Evolutionary conservation across 176 grass and related monocot species (phyloP).

Genomic region (Rhipidocladum racemiflorum): DNA sequence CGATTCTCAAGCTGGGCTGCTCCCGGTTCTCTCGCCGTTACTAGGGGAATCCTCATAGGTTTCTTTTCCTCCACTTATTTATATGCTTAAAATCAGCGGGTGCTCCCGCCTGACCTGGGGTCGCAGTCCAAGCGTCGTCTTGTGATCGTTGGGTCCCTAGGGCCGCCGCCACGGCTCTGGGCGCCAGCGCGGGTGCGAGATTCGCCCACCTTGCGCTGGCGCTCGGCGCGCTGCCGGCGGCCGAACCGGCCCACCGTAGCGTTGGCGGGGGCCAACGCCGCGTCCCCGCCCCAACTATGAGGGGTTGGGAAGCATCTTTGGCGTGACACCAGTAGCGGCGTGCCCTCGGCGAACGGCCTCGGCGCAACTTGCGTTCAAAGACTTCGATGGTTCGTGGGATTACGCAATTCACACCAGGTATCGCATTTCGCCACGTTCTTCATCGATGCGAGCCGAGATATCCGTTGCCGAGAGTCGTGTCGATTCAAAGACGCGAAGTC

Average conservation of each 20-base stretch:
- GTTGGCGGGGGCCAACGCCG: too few species aligned
- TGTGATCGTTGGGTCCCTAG: slow-evolving; percentile 44
- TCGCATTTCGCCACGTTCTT: slow-evolving; percentile 85
- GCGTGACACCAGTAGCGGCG: slow-evolving; percentile 26
- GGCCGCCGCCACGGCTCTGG: too few species aligned
- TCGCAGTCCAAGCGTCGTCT: slow-evolving; percentile 35
- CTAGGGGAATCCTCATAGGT: too few species aligned
- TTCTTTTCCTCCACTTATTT: too few species aligned
- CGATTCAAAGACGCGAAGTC: not conserved
- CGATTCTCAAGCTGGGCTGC: too few species aligned
- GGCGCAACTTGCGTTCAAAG: slow-evolving; percentile 85
- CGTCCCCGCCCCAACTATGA: not conserved
- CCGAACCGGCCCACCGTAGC: too few species aligned
- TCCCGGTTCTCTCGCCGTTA: too few species aligned
- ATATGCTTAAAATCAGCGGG: not conserved
- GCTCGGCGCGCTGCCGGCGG: too few species aligned
- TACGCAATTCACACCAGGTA: slow-evolving; percentile 87
- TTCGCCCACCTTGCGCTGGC: too few species aligned
- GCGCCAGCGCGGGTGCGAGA: too few species aligned
- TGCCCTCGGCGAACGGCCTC: slow-evolving; percentile 27
- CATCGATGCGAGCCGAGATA: slow-evolving; percentile 73
- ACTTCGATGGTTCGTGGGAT: slow-evolving; percentile 78
- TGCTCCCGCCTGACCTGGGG: slow-evolving; percentile 3
- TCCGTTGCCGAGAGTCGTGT: slow-evolving; percentile 59
- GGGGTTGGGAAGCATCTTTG: not conserved